Evolutionary conservation across 1,139 yeast species (phyloP).

Genomic region (Yamadazyma mexicana): DNA sequence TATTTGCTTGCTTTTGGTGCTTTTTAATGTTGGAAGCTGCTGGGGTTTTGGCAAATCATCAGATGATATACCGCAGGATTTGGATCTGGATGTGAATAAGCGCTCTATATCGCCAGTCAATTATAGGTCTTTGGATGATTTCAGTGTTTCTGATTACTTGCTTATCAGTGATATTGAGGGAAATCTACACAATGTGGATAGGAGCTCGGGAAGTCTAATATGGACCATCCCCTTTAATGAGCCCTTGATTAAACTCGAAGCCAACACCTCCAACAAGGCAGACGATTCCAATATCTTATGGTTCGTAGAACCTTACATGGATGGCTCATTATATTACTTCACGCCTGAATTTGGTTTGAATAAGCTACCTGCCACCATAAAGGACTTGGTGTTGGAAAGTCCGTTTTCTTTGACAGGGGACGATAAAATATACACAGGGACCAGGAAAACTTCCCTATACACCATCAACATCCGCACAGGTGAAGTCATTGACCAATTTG

Average conservation of each 20-base stretch:
- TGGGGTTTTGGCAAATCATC: background rate
- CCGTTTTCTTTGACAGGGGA: conserved; percentile 82
- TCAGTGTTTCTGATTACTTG: conserved; percentile 59
- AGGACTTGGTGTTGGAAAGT: conserved; percentile 75
- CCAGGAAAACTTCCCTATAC: conserved; percentile 72
- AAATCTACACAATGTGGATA: conserved; percentile 74
- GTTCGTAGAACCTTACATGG: conserved; percentile 90
- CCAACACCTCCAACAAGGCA: conserved; percentile 21
- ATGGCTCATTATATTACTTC: conserved; percentile 85
- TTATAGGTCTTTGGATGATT: conserved; percentile 48
- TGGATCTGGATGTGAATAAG: background rate
- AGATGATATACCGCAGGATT: background rate
- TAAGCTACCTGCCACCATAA: conserved; percentile 78
- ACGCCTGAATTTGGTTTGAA: conserved; percentile 77
- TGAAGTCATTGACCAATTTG: conserved; percentile 69
- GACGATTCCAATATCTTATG: conserved; percentile 48
- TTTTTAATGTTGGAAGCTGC: background rate
- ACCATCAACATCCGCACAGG: conserved; percentile 78
- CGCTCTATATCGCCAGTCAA: conserved; percentile 19
- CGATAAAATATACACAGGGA: conserved; percentile 88
- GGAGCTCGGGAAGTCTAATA: conserved; percentile 71
- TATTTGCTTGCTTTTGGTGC: background rate
- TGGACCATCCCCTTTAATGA: conserved; percentile 71
- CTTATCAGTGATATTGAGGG: conserved; percentile 88
- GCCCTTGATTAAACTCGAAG: conserved; percentile 50